These are phyloP conservation scores for Phallus indusiatus DNA, from an alignment of 768 basidiomycete species.

Conservation along the genomic window DNA sequence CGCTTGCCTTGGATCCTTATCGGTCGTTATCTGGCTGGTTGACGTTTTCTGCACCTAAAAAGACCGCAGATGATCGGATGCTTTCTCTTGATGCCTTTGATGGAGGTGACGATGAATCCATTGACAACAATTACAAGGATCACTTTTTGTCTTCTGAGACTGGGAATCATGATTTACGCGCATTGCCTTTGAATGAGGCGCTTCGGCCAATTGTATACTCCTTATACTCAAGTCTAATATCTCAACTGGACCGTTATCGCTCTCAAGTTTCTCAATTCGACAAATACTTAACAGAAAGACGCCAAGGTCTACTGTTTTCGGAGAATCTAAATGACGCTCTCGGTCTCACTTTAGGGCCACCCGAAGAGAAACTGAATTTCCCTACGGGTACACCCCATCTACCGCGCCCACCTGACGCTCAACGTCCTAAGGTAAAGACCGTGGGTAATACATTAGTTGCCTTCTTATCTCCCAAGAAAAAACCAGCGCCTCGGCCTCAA, in stretches of 20 bases:
- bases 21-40: conserved; percentile 86
- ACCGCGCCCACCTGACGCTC: conserved; percentile 18
- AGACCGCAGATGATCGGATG: conserved; percentile 13
- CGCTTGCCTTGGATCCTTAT: conserved; percentile 76
- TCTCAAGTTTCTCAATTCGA: conserved; percentile 71
- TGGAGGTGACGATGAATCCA: conserved; percentile 71
- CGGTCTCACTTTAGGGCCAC: conserved; percentile 57
- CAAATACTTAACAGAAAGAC: conserved; percentile 70
- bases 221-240: conserved; percentile 70
- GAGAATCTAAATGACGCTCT: conserved; percentile 90
- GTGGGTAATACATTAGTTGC: conserved; percentile 52
- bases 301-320: conserved; percentile 82
- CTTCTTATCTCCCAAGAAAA: conserved; percentile 73
- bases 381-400: conserved; percentile 19
- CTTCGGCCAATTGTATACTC: conserved; percentile 73
- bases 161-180: conserved; percentile 50
- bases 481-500: conserved; percentile 27
- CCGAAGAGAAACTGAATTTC: conserved; percentile 26
- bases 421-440: conserved; percentile 36
- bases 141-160: conserved; percentile 34
- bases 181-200: conserved; percentile 58
- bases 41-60: conserved; percentile 41
- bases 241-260: conserved; percentile 76
- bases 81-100: conserved; percentile 25
- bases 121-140: conserved; percentile 67